Base-by-base conservation (phyloP, 179 eudicot species). In the Patellifolia procumbens region DNA sequence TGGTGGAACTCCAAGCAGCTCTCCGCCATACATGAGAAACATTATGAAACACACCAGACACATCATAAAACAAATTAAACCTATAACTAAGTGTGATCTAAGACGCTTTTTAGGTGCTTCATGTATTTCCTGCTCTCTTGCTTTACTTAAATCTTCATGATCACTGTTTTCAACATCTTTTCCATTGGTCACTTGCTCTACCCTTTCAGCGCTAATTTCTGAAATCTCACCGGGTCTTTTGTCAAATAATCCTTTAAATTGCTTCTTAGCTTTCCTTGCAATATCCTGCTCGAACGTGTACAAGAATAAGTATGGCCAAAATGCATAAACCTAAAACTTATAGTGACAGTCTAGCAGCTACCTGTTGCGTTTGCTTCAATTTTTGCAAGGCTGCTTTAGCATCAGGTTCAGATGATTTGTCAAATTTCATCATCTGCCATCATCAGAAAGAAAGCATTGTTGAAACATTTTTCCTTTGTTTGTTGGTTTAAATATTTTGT, bases 241-340 rank as follows among this genome's bases (percentile, higher is more conserved):
- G 88, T 93, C 98, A 64, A 95, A 95, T 34, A 95, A 85, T 69
- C 99, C 98, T 89, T 93, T 93, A 62, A 95, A 95, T 78, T 95
- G 98, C 76, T 91, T 70, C 75, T 92, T 92, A 12, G 89, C 97
- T 80, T 87, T 93, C 84, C 74, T 85, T 43, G 81, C 80, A 11
- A 82, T 81, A 69, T 92, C 97, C 98, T 94, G 89, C 3, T 79
- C 70, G 15, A 26, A n/a, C 16, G 22, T 39, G 43, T 4, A 69
- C 6, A 22, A n/a, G 31, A 58, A 19, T 20, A 1, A 12, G n/a
- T 43, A 73, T 48, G 7, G 16, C 65, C 32, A 64, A 68, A 28
- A 49, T 49, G 20, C 20, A 45, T 35, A 4, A 28, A 22, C 19
- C 28, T 31, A 48, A 24, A 75, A 35, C 46, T 5, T 20, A 26